Conservation (phyloP, 2,329 filamentous ascomycete genomes). For the Stemphylium lycopersici region DNA sequence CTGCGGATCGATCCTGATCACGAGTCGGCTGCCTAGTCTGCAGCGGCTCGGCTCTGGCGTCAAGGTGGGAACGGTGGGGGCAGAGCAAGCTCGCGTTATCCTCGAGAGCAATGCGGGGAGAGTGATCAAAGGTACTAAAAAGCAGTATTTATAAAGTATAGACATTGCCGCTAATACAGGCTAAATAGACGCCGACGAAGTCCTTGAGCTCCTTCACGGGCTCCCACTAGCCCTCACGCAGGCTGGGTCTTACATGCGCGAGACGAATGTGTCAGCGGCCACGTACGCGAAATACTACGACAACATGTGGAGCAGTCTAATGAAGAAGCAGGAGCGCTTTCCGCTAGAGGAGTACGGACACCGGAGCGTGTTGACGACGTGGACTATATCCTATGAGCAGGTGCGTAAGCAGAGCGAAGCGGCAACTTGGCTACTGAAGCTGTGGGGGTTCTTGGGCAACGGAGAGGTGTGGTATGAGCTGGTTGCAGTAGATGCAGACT, state of each 20-base stretch:
- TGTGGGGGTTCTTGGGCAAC: constrained; percentile 30
- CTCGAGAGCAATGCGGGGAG: constrained; percentile 31
- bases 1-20: constrained; percentile 26
- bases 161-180: no score
- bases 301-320: constrained; percentile 47
- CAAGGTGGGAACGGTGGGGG: constrained; percentile 29
- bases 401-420: constrained; percentile 20
- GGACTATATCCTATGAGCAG: constrained; percentile 36
- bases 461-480: constrained; percentile 34
- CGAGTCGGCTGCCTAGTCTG: constrained; percentile 22
- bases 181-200: constrained; percentile 3
- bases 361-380: constrained; percentile 29
- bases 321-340: constrained; percentile 26
- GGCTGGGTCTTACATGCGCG: constrained; percentile 53
- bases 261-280: constrained; percentile 41
- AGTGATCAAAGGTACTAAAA: no score
- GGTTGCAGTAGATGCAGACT: constrained; percentile 9
- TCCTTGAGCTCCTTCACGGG: constrained; percentile 50
- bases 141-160: no score
- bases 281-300: constrained; percentile 47
- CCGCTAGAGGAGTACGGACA: constrained; percentile 39
- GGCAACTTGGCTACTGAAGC: constrained; percentile 30
- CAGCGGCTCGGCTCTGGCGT: constrained; percentile 35
- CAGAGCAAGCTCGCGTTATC: constrained; percentile 27
- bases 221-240: constrained; percentile 56